Percentiles rank a stretch among this genome's conserved stretches.
These are phyloP conservation scores for Zopfochytrium polystomum DNA, from an alignment of 371 early-diverging fungal species.

Conservation along the genomic window DNA sequence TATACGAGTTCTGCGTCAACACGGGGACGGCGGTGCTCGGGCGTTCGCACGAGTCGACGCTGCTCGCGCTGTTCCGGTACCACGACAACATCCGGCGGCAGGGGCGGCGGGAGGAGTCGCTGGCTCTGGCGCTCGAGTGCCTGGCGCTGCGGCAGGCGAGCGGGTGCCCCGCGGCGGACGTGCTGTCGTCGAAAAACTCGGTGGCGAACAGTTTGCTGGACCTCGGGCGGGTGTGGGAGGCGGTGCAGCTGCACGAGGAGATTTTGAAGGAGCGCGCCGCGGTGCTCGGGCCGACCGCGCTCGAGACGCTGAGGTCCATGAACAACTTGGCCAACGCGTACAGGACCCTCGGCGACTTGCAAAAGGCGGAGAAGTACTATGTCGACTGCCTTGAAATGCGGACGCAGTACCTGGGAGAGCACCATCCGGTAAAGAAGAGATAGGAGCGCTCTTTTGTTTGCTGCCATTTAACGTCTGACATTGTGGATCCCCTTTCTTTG, in stretches of 20 bases:
- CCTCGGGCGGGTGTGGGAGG: background rate
- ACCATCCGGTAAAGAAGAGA: background rate
- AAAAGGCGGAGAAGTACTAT: background rate
- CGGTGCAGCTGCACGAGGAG: background rate
- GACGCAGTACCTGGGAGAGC: background rate
- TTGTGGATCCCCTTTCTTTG: too few relatives aligned
- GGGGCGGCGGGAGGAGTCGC: background rate
- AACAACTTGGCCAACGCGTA: background rate
- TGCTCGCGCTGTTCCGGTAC: background rate
- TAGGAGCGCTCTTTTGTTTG: too few relatives aligned
- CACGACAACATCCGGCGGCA: background rate
- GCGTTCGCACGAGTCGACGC: background rate
- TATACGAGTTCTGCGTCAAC: background rate
- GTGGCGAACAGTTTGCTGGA: background rate
- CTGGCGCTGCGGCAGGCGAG: background rate
- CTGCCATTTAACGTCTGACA: too few relatives aligned
- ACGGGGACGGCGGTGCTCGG: background rate
- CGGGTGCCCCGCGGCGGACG: background rate
- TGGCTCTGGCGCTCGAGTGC: background rate
- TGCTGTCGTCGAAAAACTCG: background rate
- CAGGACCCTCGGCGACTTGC: background rate
- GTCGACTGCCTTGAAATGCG: background rate
- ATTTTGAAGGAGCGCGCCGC: background rate
- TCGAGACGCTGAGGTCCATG: background rate
- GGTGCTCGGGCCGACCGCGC: background rate